Percentiles rank a stretch among this genome's conserved stretches.
These are phyloP conservation scores for Phyllosticta capitalensis DNA, from an alignment of 2,329 filamentous ascomycete genomes.

Conservation along the genomic window DNA sequence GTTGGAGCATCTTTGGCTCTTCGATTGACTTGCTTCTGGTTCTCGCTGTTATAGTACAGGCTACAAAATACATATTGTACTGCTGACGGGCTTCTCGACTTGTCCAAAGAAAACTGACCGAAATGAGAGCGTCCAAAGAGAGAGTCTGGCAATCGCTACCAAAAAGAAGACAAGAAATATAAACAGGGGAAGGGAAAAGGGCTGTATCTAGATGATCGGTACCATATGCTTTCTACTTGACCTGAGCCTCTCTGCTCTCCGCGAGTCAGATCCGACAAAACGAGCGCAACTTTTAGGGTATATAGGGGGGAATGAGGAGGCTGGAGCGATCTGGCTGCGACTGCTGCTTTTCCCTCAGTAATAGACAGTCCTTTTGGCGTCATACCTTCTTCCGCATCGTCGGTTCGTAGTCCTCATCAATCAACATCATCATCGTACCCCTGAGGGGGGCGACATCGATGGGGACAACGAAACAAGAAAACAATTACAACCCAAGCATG, in stretches of 20 bases:
- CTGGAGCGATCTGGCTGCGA: neutral
- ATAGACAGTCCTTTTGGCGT: neutral
- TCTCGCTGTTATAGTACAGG: neutral
- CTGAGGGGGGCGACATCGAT: too few species aligned
- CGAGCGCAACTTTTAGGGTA: neutral
- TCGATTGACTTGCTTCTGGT: neutral
- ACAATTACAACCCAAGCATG: constrained; percentile 9
- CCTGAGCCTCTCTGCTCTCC: neutral
- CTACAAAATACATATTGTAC: neutral
- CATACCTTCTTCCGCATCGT: neutral
- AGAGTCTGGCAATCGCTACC: neutral
- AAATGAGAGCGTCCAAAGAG: neutral
- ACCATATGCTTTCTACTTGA: neutral
- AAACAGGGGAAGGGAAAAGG: neutral
- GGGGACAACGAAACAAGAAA: neutral
- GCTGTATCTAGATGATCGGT: neutral
- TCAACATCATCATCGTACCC: neutral
- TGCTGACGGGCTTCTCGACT: neutral
- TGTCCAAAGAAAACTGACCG: neutral
- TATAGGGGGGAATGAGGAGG: neutral
- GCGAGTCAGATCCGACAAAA: neutral
- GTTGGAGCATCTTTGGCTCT: neutral
- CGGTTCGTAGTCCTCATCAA: neutral
- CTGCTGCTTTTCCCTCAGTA: neutral
- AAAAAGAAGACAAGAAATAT: neutral